These are phyloP conservation scores for Herpetomonas samuelpessoai DNA, from an alignment of 208 protist genomes.

Conservation along the genomic window DNA sequence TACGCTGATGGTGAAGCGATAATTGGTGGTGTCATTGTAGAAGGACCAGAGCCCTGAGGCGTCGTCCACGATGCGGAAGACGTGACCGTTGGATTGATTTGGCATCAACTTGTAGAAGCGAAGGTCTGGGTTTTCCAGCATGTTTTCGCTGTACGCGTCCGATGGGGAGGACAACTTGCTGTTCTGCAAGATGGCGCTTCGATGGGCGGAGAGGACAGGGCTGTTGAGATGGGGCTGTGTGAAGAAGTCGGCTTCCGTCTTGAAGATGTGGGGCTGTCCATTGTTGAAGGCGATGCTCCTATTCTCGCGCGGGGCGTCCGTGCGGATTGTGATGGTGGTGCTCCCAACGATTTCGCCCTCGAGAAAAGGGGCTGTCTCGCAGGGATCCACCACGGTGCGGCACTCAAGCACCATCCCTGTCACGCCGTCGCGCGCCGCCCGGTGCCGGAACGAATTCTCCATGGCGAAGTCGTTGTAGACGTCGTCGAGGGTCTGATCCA, in stretches of 20 bases:
- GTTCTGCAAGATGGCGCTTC: no score
- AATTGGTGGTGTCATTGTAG: constrained; percentile 29
- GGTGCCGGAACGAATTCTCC: neutral
- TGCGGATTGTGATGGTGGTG: constrained; percentile 1
- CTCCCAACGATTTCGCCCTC: neutral
- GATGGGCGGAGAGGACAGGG: neutral
- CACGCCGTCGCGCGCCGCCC: neutral
- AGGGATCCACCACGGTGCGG: constrained; percentile 3
- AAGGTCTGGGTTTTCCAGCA: constrained; percentile 12
- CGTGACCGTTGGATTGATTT: neutral
- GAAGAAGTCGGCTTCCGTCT: neutral
- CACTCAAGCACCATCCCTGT: neutral
- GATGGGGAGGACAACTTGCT: no score
- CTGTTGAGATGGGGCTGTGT: neutral
- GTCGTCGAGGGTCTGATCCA: neutral
- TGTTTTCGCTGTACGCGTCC: constrained; percentile 5
- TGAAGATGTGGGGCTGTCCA: constrained; percentile 6
- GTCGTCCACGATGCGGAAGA: constrained; percentile 21
- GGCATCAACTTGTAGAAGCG: constrained; percentile 14
- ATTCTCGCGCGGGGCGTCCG: constrained; percentile 8
- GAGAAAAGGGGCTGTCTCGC: neutral
- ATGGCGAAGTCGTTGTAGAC: constrained; percentile 1
- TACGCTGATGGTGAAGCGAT: constrained; percentile 19
- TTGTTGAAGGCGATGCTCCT: constrained; percentile 5
- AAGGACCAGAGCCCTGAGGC: constrained; percentile 19